Evolutionary conservation across 2,329 filamentous ascomycete genomes (phyloP), one percentile per base, ranked within the genome.

Genomic region (Immersiporthe knoxdaviesiana): DNA sequence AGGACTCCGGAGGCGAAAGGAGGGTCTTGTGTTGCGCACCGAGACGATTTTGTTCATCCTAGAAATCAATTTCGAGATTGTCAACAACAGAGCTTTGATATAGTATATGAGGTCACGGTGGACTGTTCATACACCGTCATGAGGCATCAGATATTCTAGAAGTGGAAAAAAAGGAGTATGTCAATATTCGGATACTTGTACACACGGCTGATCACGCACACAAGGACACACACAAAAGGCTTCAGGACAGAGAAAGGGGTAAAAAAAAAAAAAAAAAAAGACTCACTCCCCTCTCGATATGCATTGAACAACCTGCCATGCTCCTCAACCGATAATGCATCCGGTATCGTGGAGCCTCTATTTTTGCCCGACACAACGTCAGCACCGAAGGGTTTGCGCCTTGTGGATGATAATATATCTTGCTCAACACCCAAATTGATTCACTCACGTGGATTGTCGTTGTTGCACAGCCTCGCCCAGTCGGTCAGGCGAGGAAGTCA

Each of bases 271-370:
- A 30, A 37, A 27, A 11, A 27, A 14, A 30, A 59, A 60, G 3
- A 65, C 63, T 65, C 32, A 65, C 63, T 65, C 39, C 61, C 61
- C 12, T 65, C 32, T 27, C 63, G 47, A 65, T 65, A 65, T n/a
- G 63, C 63, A 16, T 54, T 58, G n/a, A 56, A 65, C 12, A 65
- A 14, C 14, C 63, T 65, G 50, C 63, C 63, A 30, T 65, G n/a
- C 58, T 65, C 63, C 24, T 65, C 47, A 7, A 56, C 24, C 24
- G 63, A 65, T 3, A 65, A 47, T 16, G 63, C 24, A 24, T 65
- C 63, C 27, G 63, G 63, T 2, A 65, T 65, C 37, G 63, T 65
- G 32, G 63, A 58, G 7, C 63, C 63, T 27, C 63, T 65, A 35
- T 47, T n/a, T 32, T 32, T 21, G 10, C 1, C n/a, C 50, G n/a